Conservation (phyloP, 257 asterid species). For the Leptodermis oblonga region DNA sequence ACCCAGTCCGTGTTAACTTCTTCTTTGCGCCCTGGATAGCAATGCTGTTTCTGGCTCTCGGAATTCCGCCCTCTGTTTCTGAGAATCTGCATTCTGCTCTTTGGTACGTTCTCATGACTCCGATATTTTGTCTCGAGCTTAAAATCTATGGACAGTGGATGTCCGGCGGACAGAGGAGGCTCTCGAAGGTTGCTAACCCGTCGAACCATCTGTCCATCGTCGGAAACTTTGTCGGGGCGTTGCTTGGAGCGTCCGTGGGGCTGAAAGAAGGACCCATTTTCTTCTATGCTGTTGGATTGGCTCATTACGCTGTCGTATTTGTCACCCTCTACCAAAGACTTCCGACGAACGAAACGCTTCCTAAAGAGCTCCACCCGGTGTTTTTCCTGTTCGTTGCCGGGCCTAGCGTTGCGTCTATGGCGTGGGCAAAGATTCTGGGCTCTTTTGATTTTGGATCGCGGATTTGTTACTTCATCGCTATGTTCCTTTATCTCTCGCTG, state of each 20-base stretch:
- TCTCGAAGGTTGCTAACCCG: conserved; percentile 91
- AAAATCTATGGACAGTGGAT: conserved; percentile 97
- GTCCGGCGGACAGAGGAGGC: conserved; percentile 85
- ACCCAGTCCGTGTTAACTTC: conserved; percentile 86
- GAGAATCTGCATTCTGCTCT: conserved; percentile 32
- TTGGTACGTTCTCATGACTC: conserved; percentile 81
- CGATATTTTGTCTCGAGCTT: conserved; percentile 58
- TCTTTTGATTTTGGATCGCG: conserved; percentile 63
- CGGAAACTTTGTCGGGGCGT: conserved; percentile 84
- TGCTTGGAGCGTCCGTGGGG: conserved; percentile 91
- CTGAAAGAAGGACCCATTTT: conserved; percentile 78
- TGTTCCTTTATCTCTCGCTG: conserved; percentile 87
- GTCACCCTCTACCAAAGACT: conserved; percentile 92
- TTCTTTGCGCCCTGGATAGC: conserved; percentile 90
- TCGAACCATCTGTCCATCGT: conserved; percentile 71
- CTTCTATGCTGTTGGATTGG: conserved; percentile 87
- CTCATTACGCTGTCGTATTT: conserved; percentile 78
- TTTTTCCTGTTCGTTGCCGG: conserved; percentile 92
- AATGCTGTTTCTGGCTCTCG: conserved; percentile 58
- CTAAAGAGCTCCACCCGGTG: conserved; percentile 91
- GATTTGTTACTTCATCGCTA: conserved; percentile 67
- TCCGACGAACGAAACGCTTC: conserved; percentile 85
- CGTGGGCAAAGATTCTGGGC: conserved; percentile 86
- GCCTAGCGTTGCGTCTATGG: conserved; percentile 91
- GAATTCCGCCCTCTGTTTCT: conserved; percentile 51